These are phyloP conservation scores for Colletotrichum sp. DNA, from an alignment of 2,329 filamentous ascomycete genomes.

Conservation along the genomic window DNA sequence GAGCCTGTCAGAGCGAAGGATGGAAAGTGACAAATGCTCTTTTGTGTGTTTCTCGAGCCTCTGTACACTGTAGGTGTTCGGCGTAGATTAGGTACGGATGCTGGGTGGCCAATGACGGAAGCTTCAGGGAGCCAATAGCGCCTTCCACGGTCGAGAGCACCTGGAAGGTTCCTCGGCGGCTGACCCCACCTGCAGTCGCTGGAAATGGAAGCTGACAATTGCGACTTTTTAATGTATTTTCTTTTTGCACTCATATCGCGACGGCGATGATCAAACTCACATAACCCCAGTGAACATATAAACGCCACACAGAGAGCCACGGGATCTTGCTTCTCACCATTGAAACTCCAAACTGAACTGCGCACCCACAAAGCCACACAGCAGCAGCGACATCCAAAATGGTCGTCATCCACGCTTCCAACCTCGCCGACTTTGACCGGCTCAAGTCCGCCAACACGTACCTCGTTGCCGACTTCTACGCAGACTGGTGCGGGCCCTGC, in stretches of 20 bases:
- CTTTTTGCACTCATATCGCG: background rate
- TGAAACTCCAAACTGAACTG: background rate
- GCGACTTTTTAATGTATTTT: background rate
- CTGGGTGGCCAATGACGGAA: background rate
- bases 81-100: background rate
- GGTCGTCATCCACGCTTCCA: conserved; percentile 42
- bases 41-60: background rate
- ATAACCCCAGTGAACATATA: background rate
- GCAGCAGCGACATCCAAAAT: conserved; percentile 21
- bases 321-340: background rate
- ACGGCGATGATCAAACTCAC: background rate
- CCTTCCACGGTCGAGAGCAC: background rate
- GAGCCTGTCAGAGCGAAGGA: background rate
- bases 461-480: conserved; percentile 63
- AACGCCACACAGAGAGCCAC: background rate
- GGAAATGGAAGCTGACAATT: conserved; percentile 6
- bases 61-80: background rate
- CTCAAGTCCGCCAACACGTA: conserved; percentile 53
- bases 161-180: conserved; percentile 12
- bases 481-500: conserved; percentile 67
- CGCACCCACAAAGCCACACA: background rate
- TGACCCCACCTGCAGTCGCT: background rate
- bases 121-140: background rate
- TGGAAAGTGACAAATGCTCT: background rate
- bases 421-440: conserved; percentile 50